These are phyloP conservation scores for Rugonectria rugulosa DNA, from an alignment of 2,329 filamentous ascomycete genomes.

Conservation along the genomic window DNA sequence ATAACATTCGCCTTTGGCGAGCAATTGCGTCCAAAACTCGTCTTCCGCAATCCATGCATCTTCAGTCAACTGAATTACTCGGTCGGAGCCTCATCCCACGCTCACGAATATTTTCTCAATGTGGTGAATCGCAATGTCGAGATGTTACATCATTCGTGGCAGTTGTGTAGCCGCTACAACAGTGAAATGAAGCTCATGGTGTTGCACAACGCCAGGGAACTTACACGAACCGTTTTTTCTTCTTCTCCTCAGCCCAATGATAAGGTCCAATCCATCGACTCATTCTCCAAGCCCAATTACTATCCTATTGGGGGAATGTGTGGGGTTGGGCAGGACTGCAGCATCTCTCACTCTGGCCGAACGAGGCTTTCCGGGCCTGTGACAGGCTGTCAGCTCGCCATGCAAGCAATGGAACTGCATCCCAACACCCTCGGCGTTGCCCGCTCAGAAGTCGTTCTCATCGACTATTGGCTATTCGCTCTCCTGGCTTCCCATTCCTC, in stretches of 20 bases:
- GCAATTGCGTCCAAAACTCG: no score
- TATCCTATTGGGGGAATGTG: slow-evolving; percentile 26
- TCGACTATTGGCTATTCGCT: slow-evolving; percentile 14
- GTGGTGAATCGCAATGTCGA: slow-evolving; percentile 22
- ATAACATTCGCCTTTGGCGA: no score
- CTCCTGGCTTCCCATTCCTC: slow-evolving; percentile 18
- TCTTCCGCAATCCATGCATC: no score
- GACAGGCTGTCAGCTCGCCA: slow-evolving; percentile 40
- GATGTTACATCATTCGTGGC: background rate
- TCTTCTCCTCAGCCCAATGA: slow-evolving; percentile 24
- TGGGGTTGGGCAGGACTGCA: slow-evolving; percentile 42
- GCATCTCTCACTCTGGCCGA: slow-evolving; percentile 27
- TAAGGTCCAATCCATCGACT: slow-evolving; percentile 28
- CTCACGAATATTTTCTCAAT: slow-evolving; percentile 22
- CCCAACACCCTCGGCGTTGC: slow-evolving; percentile 22
- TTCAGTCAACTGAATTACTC: background rate
- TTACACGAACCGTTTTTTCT: slow-evolving; percentile 26
- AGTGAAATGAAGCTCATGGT: slow-evolving; percentile 22
- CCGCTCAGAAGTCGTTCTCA: slow-evolving; percentile 22
- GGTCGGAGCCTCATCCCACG: slow-evolving; percentile 22
- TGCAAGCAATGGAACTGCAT: slow-evolving; percentile 39
- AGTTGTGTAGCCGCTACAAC: slow-evolving; percentile 18
- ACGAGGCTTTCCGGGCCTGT: slow-evolving; percentile 36
- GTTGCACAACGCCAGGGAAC: slow-evolving; percentile 26
- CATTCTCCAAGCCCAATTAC: slow-evolving; percentile 21